These are phyloP conservation scores for Aspergillus phoenicis DNA, from an alignment of 2,329 filamentous ascomycete species.

Conservation along the genomic window DNA sequence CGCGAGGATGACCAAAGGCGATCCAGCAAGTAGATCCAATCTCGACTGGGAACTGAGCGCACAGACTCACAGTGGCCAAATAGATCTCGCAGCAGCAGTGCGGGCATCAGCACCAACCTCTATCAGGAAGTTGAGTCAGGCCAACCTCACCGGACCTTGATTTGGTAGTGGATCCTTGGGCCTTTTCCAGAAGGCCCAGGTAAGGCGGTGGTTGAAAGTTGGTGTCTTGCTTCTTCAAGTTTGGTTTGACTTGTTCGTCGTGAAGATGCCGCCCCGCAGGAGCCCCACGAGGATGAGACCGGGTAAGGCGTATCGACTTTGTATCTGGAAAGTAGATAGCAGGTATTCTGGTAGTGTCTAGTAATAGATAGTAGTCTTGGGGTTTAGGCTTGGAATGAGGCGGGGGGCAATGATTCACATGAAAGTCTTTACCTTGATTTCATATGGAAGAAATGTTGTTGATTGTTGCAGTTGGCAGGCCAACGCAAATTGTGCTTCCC, in stretches of 20 bases:
- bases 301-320: neutral
- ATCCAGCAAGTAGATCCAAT: neutral
- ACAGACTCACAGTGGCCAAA: neutral
- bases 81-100: neutral
- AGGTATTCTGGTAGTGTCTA: too few species aligned
- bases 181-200: neutral
- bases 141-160: neutral
- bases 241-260: neutral
- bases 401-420: neutral
- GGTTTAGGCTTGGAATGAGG: too few species aligned
- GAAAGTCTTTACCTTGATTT: neutral
- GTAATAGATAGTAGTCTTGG: too few species aligned
- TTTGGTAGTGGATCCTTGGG: neutral
- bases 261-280: neutral
- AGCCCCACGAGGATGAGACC: conserved; percentile 1
- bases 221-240: neutral
- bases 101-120: conserved; percentile 1
- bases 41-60: neutral
- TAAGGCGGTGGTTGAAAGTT: neutral
- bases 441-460: too few species aligned
- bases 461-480: neutral
- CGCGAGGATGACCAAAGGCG: neutral
- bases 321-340: neutral
- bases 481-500: neutral
- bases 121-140: neutral